phyloP scores from a whole-genome alignment of 2,329 filamentous ascomycete species.

The Neopestalotiopsis sp. region DNA sequence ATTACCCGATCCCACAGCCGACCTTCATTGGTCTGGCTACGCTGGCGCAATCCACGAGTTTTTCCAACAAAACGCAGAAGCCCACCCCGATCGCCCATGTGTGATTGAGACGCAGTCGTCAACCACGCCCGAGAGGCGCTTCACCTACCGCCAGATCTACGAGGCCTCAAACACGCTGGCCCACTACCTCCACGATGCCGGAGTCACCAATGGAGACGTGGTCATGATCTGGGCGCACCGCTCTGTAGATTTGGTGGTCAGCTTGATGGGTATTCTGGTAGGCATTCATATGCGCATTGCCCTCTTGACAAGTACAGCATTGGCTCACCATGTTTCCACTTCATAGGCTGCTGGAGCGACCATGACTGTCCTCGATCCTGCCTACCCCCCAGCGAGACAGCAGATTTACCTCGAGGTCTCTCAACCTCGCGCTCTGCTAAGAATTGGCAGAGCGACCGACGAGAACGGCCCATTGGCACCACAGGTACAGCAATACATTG shows the following conservation, averaged over 20 bases:
- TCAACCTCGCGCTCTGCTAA: constrained; percentile 72
- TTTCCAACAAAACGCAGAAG: constrained; percentile 69
- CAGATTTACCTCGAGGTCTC: constrained; percentile 84
- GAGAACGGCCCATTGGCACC: constrained; percentile 65
- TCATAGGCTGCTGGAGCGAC: constrained; percentile 58
- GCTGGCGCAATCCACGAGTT: constrained; percentile 72
- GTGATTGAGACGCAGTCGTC: constrained; percentile 54
- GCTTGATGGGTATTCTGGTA: constrained; percentile 77
- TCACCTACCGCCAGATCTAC: constrained; percentile 86
- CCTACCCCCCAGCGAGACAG: constrained; percentile 81
- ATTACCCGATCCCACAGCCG: constrained; percentile 68
- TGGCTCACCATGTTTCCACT: constrained; percentile 18
- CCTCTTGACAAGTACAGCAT: constrained; percentile 47
- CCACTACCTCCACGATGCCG: constrained; percentile 76
- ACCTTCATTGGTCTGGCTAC: constrained; percentile 72
- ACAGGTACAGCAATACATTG: constrained; percentile 67
- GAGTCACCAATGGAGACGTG: constrained; percentile 80
- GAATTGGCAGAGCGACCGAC: constrained; percentile 73
- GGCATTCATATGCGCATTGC: not conserved
- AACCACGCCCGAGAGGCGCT: constrained; percentile 63
- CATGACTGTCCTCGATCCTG: constrained; percentile 75
- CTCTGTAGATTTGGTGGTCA: constrained; percentile 68
- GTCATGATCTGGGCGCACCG: constrained; percentile 93
- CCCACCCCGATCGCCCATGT: constrained; percentile 64
- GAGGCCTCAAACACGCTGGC: constrained; percentile 82